Evolutionary conservation across 441 rosid species (phyloP).

Genomic region (Gossypium gossypioides): DNA sequence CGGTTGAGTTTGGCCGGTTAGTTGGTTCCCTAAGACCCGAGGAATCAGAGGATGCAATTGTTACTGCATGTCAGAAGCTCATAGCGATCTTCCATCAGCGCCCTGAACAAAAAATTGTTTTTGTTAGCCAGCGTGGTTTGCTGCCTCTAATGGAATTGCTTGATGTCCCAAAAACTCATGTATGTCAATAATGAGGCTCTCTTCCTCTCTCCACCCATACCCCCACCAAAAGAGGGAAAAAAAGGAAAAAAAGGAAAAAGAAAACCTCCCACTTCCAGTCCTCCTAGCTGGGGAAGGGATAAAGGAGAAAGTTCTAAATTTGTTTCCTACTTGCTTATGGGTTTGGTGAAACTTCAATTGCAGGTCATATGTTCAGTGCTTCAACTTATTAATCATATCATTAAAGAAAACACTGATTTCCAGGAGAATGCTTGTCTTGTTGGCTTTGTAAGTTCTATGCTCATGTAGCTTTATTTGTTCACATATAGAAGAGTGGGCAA

Average conservation of each 20-base stretch:
- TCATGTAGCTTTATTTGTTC: constrained; percentile 6
- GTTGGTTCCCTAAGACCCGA: constrained; percentile 66
- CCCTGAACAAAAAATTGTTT: constrained; percentile 75
- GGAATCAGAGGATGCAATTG: constrained; percentile 80
- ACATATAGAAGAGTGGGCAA: constrained; percentile 1
- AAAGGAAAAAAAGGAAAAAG: neutral
- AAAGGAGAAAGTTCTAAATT: neutral
- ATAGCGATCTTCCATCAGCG: constrained; percentile 76
- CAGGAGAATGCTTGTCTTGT: constrained; percentile 97
- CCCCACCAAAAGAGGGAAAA: neutral
- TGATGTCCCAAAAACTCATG: constrained; percentile 70
- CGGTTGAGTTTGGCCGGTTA: constrained; percentile 84
- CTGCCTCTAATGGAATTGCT: constrained; percentile 88
- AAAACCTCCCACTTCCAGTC: neutral
- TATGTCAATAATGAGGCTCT: constrained; percentile 32
- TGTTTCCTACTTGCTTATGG: constrained; percentile 4
- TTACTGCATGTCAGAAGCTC: constrained; percentile 78
- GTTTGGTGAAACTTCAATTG: constrained; percentile 12
- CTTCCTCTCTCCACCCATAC: neutral
- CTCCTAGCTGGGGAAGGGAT: neutral
- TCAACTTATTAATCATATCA: constrained; percentile 78
- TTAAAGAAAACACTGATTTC: constrained; percentile 71
- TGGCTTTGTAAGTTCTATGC: constrained; percentile 21
- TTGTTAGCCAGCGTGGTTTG: constrained; percentile 82
- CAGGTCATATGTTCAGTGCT: constrained; percentile 84